Base-by-base conservation (phyloP, 768 basidiomycete species). In the Tephrocybe sp. region DNA sequence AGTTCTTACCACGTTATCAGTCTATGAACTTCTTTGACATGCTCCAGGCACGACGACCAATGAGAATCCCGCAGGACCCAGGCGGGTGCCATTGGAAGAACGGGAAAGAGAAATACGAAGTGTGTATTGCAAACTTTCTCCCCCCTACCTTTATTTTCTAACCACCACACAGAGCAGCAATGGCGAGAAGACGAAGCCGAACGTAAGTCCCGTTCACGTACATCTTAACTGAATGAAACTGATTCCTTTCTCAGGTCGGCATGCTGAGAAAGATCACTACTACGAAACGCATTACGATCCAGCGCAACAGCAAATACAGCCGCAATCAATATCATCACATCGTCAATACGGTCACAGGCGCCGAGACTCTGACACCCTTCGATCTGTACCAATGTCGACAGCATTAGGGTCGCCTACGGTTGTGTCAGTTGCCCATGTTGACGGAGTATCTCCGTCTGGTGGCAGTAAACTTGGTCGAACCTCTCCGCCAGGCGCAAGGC, bases 291-390 rank as follows among this genome's bases (percentile, higher is more conserved):
- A 54, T 9, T 52, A 52, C 19, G 44, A 56, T 3, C 41, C 44
- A 48, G 49, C 55, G 13, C 53, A 52, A 19, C 54, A 40, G 16
- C 38, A 35, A 62, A 54, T 36, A 55, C 62, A 62, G 56, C 62
- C 66, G 51, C 57, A 69, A 40, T 69, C 70, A 45, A 61, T 72
- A 52, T 70, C 76, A 19, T 74, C 74, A 14, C 74, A 77, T 52
- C 60, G 55, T 55, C 55, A 53, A 56, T 71, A 75, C 57, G 67
- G 65, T 2, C 89, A 91, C 62, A 77, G 73, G 58, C 82, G 89
- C 44, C 79, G 82, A 22, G 88, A 90, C 51, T 90, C 89, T 0
- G 89, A 92, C 55, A 90, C 89, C 0, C 68, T 89, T 23, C 85
- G 84, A 39, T 78, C 73, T 6, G 64, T 69, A 12, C 71, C 72